Evolutionary conservation across 441 rosid species (phyloP), one percentile per base, ranked within the genome.

Genomic region (Pelargonium hybrid): DNA sequence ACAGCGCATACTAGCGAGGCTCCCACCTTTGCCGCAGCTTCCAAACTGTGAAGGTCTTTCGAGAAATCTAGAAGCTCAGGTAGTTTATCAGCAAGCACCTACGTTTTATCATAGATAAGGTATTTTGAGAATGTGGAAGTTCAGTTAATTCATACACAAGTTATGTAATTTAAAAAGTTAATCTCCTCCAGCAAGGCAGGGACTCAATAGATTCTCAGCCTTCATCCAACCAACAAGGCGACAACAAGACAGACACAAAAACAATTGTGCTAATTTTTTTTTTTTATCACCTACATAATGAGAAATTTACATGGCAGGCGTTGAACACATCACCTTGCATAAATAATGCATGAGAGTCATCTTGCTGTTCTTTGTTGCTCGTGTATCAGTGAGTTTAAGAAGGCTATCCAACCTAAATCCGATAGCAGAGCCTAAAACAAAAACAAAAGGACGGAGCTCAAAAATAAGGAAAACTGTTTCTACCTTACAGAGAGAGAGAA

Each of bases 261-360:
- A 18, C 20, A 17, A 54, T 54, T 54, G 61, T 54, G 25, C 61
- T 39, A 39, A 39, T 39, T 39, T 39, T 39, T 31, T 37, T 37
- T 7, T 39, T 7, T 1, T 39, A 39, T 39, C 10, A 39, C 43
- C 43, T 39, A 8, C 43, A 39, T 39, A 39, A 39, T 39, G 10
- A 39, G 10, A 39, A 39, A 8, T 39, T 39, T 39, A 39, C 43
- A 39, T 39, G 43, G 43, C 10, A 39, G 43, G 43, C 43, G 18
- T 15, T 29, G 23, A 25, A n/a, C 7, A 23, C n/a, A 81, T 14
- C 81, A 91, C 98, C 95, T 93, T 93, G 71, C 98, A 93, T 54
- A 93, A 96, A 87, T 91, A 93, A 79, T 93, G 98, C 98, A 93
- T 91, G 77, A 90, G 96, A 75, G 96, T 93, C 90, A 87, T 91